Base-by-base conservation (phyloP, 2,329 filamentous ascomycete species). In the Trichoderma atrobrunneum region DNA sequence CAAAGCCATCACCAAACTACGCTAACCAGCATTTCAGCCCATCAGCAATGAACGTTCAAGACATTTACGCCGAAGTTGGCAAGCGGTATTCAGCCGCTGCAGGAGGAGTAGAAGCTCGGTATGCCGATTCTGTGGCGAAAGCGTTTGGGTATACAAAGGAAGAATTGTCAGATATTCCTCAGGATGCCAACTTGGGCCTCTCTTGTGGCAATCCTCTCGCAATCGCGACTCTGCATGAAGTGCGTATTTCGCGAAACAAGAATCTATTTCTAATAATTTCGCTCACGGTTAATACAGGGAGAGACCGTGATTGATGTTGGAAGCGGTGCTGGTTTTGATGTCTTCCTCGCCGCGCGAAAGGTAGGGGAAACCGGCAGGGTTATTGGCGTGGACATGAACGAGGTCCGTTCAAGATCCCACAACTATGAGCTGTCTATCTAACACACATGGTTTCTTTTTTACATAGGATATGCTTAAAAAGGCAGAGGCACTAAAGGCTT, bases 371-470 rank as follows among this genome's bases (percentile, higher is more conserved):
- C 77, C 5, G 87, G 88, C 1, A 83, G 79, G 32, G 86, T 82
- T 4, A 85, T 89, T 63, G 89, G 88, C 8, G 80, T 90, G 5
- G 88, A 91, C 75, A 90, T 90, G 85, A 90, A 86, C 74, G 83
- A 88, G 78, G 87, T 86, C 74, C 7, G 72, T 24, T 30, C n/a
- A 51, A 51, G 10, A 6, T 12, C n/a, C 43, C 4, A 21, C 21
- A 36, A 32, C 39, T 6, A 61, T 16, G 7, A 11, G 7, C 21
- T 8, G 3, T 12, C 11, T 16, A 36, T 26, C 12, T 36, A 30
- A 59, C 28, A 59, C 28, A 59, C 5, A 51, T 39, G 7, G 1
- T 21, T 48, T 16, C n/a, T 21, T 21, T 12, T 51, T 21, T 12
- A 21, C 18, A 8, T 8, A 62, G 87, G 83, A 87, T 73, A 90